Percentiles rank a stretch among this genome's conserved stretches.
These are phyloP conservation scores for Nicotiana attenuata DNA, from an alignment of 257 asterid genomes.

Conservation along the genomic window DNA sequence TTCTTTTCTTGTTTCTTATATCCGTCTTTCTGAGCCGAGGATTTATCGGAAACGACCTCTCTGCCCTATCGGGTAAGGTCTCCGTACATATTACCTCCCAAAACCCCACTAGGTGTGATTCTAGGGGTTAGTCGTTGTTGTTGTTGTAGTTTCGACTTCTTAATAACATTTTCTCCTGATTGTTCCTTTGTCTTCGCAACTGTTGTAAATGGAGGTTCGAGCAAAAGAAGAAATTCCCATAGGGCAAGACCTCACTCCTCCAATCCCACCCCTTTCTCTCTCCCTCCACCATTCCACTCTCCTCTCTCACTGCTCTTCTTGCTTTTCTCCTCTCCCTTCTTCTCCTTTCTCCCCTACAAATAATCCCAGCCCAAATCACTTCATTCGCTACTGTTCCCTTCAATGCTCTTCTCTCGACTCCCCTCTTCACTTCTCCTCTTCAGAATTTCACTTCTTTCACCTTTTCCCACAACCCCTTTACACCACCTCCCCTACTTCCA, in stretches of 20 bases:
- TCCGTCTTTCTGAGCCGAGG: too few species aligned
- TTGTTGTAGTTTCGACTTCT: too few species aligned
- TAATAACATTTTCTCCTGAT: not conserved
- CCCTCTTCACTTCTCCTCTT: conserved; percentile 47
- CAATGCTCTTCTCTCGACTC: conserved; percentile 56
- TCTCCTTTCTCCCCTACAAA: conserved; percentile 11
- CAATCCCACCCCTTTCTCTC: conserved; percentile 56
- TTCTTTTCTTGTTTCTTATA: too few species aligned
- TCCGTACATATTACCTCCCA: too few species aligned
- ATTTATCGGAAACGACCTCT: too few species aligned
- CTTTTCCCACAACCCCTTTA: conserved; percentile 31
- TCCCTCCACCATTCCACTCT: conserved; percentile 54
- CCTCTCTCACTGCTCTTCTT: conserved; percentile 64
- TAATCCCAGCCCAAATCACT: conserved; percentile 21
- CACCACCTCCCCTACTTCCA: conserved; percentile 32
- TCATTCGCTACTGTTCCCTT: conserved; percentile 61
- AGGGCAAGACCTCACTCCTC: conserved; percentile 62
- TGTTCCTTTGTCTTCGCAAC: not conserved
- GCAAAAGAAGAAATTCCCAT: conserved; percentile 36
- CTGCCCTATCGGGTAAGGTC: too few species aligned
- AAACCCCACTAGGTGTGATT: too few species aligned
- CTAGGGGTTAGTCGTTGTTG: too few species aligned
- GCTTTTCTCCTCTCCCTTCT: conserved; percentile 44
- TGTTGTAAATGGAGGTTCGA: conserved; percentile 45
- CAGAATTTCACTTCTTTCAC: conserved; percentile 34